These are phyloP conservation scores for Cutaneotrichosporon spelunceum DNA, from an alignment of 1,284 basidiomycete species.

Conservation along the genomic window DNA sequence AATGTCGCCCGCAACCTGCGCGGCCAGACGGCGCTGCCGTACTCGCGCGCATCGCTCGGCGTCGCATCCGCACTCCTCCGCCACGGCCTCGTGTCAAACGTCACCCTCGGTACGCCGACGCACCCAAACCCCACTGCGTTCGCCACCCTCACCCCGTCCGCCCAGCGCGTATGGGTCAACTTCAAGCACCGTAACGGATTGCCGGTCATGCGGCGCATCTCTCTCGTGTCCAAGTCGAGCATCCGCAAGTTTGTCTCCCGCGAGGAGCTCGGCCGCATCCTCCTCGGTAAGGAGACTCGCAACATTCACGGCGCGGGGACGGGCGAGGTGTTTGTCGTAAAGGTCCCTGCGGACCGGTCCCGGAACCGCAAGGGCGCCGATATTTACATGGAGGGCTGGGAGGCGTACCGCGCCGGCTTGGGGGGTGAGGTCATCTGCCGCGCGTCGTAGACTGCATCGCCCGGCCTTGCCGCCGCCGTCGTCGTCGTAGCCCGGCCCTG, in stretches of 20 bases:
- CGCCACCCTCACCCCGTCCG: slow-evolving; percentile 31
- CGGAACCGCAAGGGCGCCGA: slow-evolving; percentile 29
- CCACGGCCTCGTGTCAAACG: slow-evolving; percentile 46
- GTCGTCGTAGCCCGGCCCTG: not conserved
- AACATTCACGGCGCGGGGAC: slow-evolving; percentile 48
- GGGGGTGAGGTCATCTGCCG: slow-evolving; percentile 51
- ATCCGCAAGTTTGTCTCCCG: slow-evolving; percentile 38
- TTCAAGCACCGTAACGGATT: slow-evolving; percentile 48
- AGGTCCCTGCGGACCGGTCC: slow-evolving; percentile 27
- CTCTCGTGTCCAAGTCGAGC: slow-evolving; percentile 43
- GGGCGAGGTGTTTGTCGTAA: slow-evolving; percentile 49
- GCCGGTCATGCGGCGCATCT: slow-evolving; percentile 45
- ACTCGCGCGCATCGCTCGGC: slow-evolving; percentile 41
- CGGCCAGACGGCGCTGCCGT: slow-evolving; percentile 46
- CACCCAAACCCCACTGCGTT: slow-evolving; percentile 42
- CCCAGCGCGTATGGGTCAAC: slow-evolving; percentile 45
- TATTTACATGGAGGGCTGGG: slow-evolving; percentile 50
- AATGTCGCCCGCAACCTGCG: slow-evolving; percentile 47
- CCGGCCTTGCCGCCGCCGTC: not conserved
- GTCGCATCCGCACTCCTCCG: slow-evolving; percentile 49
- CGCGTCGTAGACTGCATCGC: slow-evolving; percentile 21
- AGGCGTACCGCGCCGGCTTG: slow-evolving; percentile 49
- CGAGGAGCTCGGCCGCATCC: slow-evolving; percentile 46
- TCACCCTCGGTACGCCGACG: slow-evolving; percentile 45
- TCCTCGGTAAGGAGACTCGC: slow-evolving; percentile 45